Evolutionary conservation across 495 filamentous ascomycete genomes (phyloP).

Genomic region (Aspergillus hancockii): DNA sequence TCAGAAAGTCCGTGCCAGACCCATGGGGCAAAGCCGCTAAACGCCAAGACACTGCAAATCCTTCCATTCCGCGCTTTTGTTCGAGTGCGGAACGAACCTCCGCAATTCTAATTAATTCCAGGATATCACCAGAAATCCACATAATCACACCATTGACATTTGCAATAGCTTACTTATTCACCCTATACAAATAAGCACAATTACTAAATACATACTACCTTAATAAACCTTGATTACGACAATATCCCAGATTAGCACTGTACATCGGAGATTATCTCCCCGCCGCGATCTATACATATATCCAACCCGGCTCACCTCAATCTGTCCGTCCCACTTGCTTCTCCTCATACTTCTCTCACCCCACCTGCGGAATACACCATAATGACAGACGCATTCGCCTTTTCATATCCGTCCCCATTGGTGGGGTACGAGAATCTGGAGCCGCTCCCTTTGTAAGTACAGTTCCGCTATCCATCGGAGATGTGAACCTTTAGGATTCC

Average conservation of each 20-base stretch:
- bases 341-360: not conserved
- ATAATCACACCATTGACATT: not conserved
- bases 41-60: not conserved
- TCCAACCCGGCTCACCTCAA: not conserved
- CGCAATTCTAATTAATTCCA: not conserved
- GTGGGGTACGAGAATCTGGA: conserved; percentile 64
- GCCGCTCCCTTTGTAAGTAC: conserved; percentile 61
- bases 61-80: conserved; percentile 35
- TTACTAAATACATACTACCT: not conserved
- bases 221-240: not conserved
- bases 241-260: not conserved
- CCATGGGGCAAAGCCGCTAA: no score
- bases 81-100: conserved; percentile 35
- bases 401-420: conserved; percentile 64
- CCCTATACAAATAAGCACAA: not conserved
- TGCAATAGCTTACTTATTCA: not conserved
- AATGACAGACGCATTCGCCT: conserved; percentile 43
- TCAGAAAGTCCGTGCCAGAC: no score
- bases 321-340: not conserved
- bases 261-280: not conserved
- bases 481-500: conserved; percentile 1
- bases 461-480: no score
- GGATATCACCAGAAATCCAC: not conserved
- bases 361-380: not conserved
- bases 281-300: not conserved